Conservation (phyloP, 2,329 filamentous ascomycete genomes). For the Hortaea sp. region DNA sequence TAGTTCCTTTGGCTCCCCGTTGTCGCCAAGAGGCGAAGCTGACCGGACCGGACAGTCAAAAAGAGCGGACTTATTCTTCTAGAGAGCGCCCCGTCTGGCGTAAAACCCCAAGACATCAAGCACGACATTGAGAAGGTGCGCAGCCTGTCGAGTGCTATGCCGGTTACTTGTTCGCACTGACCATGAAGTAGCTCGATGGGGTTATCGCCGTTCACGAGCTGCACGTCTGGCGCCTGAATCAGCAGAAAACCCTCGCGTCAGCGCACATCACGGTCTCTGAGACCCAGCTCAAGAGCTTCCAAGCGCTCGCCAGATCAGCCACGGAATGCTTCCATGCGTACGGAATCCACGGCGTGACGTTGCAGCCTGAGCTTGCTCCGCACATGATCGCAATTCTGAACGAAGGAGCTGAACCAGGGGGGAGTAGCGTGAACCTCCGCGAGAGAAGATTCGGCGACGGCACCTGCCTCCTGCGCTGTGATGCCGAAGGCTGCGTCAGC, state of each 20-base stretch:
- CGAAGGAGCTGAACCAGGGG: background rate
- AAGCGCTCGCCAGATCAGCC: constrained; percentile 50
- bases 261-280: constrained; percentile 55
- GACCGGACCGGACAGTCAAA: too few species aligned
- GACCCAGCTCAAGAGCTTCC: constrained; percentile 36
- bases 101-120: constrained; percentile 53
- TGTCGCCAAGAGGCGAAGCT: too few species aligned
- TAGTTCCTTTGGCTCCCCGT: too few species aligned
- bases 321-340: constrained; percentile 63
- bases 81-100: too few species aligned
- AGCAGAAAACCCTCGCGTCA: constrained; percentile 59
- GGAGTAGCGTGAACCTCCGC: too few species aligned
- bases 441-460: too few species aligned
- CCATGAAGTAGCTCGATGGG: constrained; percentile 47
- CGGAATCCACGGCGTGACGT: constrained; percentile 59
- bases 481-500: too few species aligned
- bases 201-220: constrained; percentile 56
- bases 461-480: too few species aligned
- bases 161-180: background rate
- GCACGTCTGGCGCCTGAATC: constrained; percentile 64
- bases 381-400: background rate
- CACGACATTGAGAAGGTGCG: constrained; percentile 49
- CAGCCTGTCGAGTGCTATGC: background rate
- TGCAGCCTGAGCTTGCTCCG: constrained; percentile 53
- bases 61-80: too few species aligned